Evolutionary conservation across 768 basidiomycete species (phyloP).

Genomic region (Collybiopsis luxurians): DNA sequence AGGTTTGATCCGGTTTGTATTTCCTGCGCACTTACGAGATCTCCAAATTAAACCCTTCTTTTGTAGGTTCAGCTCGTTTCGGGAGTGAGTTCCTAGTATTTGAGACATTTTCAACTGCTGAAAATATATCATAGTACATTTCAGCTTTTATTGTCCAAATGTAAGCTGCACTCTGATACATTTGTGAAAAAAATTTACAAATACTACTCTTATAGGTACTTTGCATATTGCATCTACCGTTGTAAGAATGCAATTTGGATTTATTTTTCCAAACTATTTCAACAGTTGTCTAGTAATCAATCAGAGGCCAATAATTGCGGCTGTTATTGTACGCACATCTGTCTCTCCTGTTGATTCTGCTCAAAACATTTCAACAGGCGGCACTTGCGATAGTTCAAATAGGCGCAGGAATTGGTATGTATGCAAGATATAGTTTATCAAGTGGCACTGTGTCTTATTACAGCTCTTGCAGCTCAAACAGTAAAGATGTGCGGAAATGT

Average conservation of each 20-base stretch:
- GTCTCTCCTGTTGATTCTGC: background rate
- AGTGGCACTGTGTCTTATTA: background rate
- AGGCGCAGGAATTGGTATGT: background rate
- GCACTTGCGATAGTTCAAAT: background rate
- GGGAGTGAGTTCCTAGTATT: background rate
- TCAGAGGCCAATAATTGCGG: background rate
- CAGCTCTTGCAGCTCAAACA: background rate
- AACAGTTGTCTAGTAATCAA: background rate
- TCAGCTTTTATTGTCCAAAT: background rate
- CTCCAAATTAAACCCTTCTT: background rate
- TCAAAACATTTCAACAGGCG: no score
- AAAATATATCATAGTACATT: background rate
- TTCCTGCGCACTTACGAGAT: background rate
- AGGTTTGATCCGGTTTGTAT: background rate
- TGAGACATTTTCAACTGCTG: background rate
- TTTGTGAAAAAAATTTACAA: no score
- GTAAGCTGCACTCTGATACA: background rate
- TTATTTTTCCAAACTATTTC: background rate
- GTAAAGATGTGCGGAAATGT: background rate
- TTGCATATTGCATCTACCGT: background rate
- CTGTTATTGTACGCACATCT: background rate
- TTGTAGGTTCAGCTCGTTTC: background rate
- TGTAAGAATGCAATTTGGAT: background rate
- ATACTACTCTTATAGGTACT: no score
- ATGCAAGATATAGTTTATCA: background rate